Evolutionary conservation across 306 rosid genomes (phyloP), one percentile per base, ranked within the genome.

Genomic region (Casuarina equisetifolia): DNA sequence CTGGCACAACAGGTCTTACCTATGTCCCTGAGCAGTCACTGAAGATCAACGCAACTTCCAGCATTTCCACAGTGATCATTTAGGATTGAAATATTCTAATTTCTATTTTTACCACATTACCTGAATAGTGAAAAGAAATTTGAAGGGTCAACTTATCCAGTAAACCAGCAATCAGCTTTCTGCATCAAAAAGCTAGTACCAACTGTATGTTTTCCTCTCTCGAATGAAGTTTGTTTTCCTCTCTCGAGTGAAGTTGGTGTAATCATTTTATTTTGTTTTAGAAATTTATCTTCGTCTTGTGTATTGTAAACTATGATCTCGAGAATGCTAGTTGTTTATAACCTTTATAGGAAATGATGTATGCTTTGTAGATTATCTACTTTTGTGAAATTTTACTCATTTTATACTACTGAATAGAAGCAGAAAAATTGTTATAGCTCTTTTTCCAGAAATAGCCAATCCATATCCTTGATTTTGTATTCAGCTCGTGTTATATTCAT

Each of bases 1-100:
- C 72, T 82, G 85, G 70, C 82, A 74, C 68, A 59, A 78, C 92
- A 92, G 99, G 99, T 81, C 77, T 83, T 80, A 78, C 94, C 42
- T 96, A 91, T 73, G 84, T 85, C 74, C 98, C 98, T 3, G 96
- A 92, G 85, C 74, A 84, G 79, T 78, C 96, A 2, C 82, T 92
- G 77, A 86, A 83, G 90, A 91, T 92, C 74, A 88, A 88, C 49
- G 91, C 99, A 75, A 91, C 90, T 74, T 88, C 97, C 84, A 82
- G 96, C 87, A 84, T 88, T 78, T 91, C 89, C 54, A 77, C 90
- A 3, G 92, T 85, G 73, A 76, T 80, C 79, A 17, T 78, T 45
- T 95, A 86, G 81, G 82, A 74, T 54, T 48, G 43, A 58, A 58
- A 50, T 16, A n/a, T 45, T 66, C 49, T 62, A 73, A 75, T 74